Evolutionary conservation across 139 green algal species (phyloP).

Genomic region (Chlamydomonas sp.): DNA sequence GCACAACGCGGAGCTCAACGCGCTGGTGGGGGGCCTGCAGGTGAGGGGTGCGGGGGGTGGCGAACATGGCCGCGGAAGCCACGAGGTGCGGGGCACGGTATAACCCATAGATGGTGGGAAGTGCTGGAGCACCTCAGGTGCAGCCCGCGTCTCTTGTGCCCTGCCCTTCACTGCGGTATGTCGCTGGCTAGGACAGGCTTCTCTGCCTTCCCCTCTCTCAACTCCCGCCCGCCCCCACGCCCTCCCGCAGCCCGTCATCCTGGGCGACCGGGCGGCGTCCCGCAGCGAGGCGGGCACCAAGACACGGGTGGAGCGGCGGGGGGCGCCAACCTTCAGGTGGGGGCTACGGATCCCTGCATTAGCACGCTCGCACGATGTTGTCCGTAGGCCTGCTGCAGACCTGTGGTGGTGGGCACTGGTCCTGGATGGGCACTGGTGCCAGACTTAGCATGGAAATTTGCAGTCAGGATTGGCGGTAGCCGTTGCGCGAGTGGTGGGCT

Average conservation of each 20-base stretch:
- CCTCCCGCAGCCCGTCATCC: conserved; percentile 55
- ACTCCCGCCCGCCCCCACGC: background rate
- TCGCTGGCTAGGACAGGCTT: background rate
- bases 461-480: too few relatives aligned
- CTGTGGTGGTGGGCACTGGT: too few relatives aligned
- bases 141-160: background rate
- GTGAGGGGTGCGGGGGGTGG: background rate
- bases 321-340: background rate
- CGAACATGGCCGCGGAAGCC: background rate
- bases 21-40: conserved; percentile 84
- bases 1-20: conserved; percentile 83
- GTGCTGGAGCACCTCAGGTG: background rate
- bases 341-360: background rate
- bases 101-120: background rate
- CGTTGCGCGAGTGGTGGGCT: too few relatives aligned
- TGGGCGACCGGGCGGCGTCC: conserved; percentile 49
- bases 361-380: too few relatives aligned
- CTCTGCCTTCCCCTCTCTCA: background rate
- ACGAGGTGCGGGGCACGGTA: too few relatives aligned
- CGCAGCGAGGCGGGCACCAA: conserved; percentile 15
- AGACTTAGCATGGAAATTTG: too few relatives aligned
- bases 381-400: background rate
- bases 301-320: conserved; percentile 13
- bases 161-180: background rate
- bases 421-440: too few relatives aligned